A percentile compares a stretch with the other conserved stretches of the same genome.
Evolutionary conservation across 495 filamentous ascomycete species (phyloP).

Genomic region (Chaetomium fimeti): DNA sequence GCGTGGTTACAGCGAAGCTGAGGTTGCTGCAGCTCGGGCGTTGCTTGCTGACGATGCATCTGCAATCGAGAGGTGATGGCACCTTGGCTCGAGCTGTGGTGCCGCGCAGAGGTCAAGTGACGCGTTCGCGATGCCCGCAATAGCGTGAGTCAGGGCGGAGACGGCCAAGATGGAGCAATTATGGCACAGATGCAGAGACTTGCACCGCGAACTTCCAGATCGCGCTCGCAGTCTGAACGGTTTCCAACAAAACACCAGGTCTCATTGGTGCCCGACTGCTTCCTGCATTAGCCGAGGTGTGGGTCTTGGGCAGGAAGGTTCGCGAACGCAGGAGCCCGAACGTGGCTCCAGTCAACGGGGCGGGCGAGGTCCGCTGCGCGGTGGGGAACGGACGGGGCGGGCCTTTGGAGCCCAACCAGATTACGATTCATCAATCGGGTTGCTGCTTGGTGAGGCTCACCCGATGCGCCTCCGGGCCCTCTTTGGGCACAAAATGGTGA

Average conservation of each 20-base stretch:
- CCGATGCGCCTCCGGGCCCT: slow-evolving; percentile 8
- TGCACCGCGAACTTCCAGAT: slow-evolving; percentile 1
- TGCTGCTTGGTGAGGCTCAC: slow-evolving; percentile 20
- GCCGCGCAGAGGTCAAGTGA: slow-evolving; percentile 32
- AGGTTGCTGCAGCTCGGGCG: slow-evolving; percentile 74
- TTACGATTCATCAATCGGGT: slow-evolving; percentile 17
- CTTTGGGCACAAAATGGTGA: slow-evolving; percentile 33
- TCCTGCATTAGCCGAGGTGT: slow-evolving; percentile 32
- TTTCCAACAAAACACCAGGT: neutral
- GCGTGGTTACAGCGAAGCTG: slow-evolving; percentile 68
- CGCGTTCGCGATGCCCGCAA: slow-evolving; percentile 27
- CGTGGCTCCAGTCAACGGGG: slow-evolving; percentile 39
- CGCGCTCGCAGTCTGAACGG: neutral
- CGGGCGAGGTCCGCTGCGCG: slow-evolving; percentile 19
- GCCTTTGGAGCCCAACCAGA: slow-evolving; percentile 36
- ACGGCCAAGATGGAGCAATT: slow-evolving; percentile 5
- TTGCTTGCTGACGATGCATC: slow-evolving; percentile 55
- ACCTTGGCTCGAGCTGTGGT: slow-evolving; percentile 11
- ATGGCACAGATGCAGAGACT: neutral
- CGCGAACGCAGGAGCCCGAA: slow-evolving; percentile 26
- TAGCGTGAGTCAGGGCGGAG: slow-evolving; percentile 32
- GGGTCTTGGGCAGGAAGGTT: slow-evolving; percentile 39
- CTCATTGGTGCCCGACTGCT: slow-evolving; percentile 29
- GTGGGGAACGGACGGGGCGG: slow-evolving; percentile 29
- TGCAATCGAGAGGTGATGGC: slow-evolving; percentile 37